Base-by-base conservation (phyloP, 1,139 yeast species). In the Lodderomyces orthopsilosis region DNA sequence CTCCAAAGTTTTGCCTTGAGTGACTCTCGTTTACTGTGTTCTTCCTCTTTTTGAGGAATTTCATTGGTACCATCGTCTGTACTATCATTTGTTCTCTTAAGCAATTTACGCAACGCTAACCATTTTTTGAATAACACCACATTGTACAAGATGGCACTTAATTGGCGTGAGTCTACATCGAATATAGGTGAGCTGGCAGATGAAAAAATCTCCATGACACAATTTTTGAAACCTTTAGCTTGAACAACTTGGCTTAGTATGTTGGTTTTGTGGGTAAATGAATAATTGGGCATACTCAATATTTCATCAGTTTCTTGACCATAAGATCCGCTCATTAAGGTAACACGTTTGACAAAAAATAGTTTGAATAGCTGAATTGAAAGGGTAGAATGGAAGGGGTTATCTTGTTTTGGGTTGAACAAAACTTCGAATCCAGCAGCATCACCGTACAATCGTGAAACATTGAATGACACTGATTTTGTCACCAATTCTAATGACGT, bases 341-440 rank as follows among this genome's bases (percentile, higher is more conserved):
- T 48, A 40, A 17, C 56, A 45, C 45, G 53, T 47, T 26, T 52
- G 1, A 59, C 51, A 45, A 62, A 65, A 41, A 65, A 62, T 23
- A 75, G 57, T 32, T 70, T 58, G 6, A 74, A 56, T 12, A 75
- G 46, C 50, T 72, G 81, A 1, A 77, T 52, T 0, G 83, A 70
- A 2, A 68, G 46, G 13, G 80, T 68, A 33, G 73, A 51, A 46
- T 79, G 81, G 37, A 79, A 59, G 1, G 90, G 90, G 13, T 59
- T 59, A 49, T 83, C 89, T 2, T 61, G 41, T 6, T 50, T 57
- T 9, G 75, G 68, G 30, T 70, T 66, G 54, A 79, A 84, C 14
- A 74, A 55, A 2, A 82, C 67, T 45, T 82, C 83, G 56, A 71
- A 84, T 0, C 90, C 91, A 1, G 89, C 81, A 9, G 76, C 65